phyloP scores from a whole-genome alignment of 1,284 basidiomycete genomes.

The Ganoderma lingzhi region DNA sequence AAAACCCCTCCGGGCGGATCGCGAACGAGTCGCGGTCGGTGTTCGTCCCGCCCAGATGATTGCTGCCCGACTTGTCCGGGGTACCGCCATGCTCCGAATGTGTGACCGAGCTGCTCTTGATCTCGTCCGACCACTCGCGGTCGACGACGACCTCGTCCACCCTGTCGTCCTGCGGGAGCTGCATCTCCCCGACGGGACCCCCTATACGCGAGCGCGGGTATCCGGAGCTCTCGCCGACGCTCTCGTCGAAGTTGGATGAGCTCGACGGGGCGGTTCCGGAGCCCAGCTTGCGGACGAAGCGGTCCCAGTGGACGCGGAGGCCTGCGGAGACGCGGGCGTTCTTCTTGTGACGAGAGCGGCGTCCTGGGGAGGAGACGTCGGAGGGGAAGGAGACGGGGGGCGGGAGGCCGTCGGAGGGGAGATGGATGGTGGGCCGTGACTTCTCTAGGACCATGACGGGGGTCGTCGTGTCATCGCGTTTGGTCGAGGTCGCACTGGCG shows the following conservation, averaged over 20 bases:
- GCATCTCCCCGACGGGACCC: conserved; percentile 30
- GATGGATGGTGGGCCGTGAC: conserved; percentile 16
- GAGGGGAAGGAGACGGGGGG: conserved; percentile 30
- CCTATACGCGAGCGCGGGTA: conserved; percentile 31
- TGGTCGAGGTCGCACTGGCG: conserved; percentile 26
- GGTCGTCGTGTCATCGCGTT: conserved; percentile 32
- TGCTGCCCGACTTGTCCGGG: conserved; percentile 55
- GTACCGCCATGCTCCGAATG: conserved; percentile 58
- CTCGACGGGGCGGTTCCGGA: conserved; percentile 52
- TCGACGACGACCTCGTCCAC: conserved; percentile 80
- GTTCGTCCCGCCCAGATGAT: conserved; percentile 41
- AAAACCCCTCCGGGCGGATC: conserved; percentile 42
- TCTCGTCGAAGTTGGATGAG: conserved; percentile 49
- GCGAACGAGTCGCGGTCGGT: conserved; percentile 45
- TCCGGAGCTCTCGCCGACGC: conserved; percentile 50
- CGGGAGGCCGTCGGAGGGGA: conserved; percentile 27
- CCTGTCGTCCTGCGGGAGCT: conserved; percentile 45
- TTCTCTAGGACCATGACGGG: conserved; percentile 24
- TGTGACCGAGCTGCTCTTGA: conserved; percentile 53
- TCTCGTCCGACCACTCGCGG: conserved; percentile 67
- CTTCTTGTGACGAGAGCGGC: conserved; percentile 40
- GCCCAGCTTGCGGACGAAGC: conserved; percentile 52
- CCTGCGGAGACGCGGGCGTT: conserved; percentile 45
- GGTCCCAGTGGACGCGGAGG: conserved; percentile 52
- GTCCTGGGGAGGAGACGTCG: conserved; percentile 23